Evolutionary conservation across 2,329 filamentous ascomycete species (phyloP).

Genomic region (Aspergillus latus): DNA sequence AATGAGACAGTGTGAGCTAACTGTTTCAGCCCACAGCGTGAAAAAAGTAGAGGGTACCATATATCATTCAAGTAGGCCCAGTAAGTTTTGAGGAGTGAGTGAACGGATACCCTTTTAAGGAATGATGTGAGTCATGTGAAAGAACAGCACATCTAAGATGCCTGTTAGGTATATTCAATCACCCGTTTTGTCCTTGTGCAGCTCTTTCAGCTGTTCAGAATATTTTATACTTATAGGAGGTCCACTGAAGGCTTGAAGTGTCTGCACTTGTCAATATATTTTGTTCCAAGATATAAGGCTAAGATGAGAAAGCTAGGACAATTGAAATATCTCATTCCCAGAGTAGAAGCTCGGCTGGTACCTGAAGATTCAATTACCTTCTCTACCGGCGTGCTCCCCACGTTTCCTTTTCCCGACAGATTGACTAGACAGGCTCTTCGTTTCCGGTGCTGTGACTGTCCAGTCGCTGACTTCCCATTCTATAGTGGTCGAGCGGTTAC

Average conservation of each 20-base stretch:
- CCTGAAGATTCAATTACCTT: conserved; percentile 3
- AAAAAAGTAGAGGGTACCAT: conserved; percentile 12
- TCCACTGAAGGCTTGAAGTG: no score
- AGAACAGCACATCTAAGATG: not conserved
- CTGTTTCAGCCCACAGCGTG: no score
- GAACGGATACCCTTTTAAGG: conserved; percentile 21
- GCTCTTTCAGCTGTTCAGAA: no score
- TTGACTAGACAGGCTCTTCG: conserved; percentile 20
- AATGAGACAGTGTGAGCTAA: no score
- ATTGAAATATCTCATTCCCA: not conserved
- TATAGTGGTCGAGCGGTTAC: conserved; percentile 65
- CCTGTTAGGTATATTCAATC: no score
- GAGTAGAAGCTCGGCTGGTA: not conserved
- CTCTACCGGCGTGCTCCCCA: conserved; percentile 14
- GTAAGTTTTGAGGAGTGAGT: conserved; percentile 7
- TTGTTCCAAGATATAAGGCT: not conserved
- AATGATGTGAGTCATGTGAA: conserved; percentile 5
- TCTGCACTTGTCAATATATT: not conserved
- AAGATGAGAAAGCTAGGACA: not conserved
- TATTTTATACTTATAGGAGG: no score
- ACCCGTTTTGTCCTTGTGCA: not conserved
- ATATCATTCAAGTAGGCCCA: conserved; percentile 4
- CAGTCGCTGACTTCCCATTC: conserved; percentile 87
- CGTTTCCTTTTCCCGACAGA: conserved; percentile 37
- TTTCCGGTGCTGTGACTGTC: conserved; percentile 47